Base-by-base conservation (phyloP, 371 early-diverging fungal species). In the Lichtheimia corymbifera region DNA sequence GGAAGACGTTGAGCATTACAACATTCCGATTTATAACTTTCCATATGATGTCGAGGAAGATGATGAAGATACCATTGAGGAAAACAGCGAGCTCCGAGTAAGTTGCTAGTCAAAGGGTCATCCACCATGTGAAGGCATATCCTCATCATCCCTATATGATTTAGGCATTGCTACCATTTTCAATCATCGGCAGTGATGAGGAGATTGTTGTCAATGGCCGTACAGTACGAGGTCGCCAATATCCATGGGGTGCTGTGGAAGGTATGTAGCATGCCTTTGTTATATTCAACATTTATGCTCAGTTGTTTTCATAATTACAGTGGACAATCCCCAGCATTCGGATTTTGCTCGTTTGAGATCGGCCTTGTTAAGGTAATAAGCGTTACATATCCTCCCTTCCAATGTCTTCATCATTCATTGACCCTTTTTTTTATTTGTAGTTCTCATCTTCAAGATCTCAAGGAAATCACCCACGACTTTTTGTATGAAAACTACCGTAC, bases 241-340 rank as follows among this genome's bases (percentile, higher is more conserved):
- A 99, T 73, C 97, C 97, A n/a, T 99, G 99, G 99, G 99, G 99
- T 67, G 86, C 95, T 56, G 96, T 99, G 35, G 97, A 98, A 77
- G 78, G 79, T 79, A 68, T 45, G 47, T 17, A 40, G 11, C 17
- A 20, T 43, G 20, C 11, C 18, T 62, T 22, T 22, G 3, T 22
- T 22, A 0, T 43, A 24, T 2, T 12, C 35, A 35, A 11, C 35
- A 35, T 35, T 5, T 9, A 35, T 35, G 35, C 35, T 35, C 35
- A 35, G 11, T 35, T 35, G 28, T 28, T 35, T 9, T 35, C 9
- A 9, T 35, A 35, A 55, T 56, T 4, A 14, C 43, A 82, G 91
- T 94, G 53, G 91, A 89, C 53, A 91, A 92, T 61, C 87, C 88
- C 12, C 86, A 93, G 67, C 95, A 97, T 73, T 97, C 95, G 69